A percentile compares a stretch with the other conserved stretches of the same genome.
Evolutionary conservation across 345 rosid species (phyloP).

Genomic region (Alliaria petiolata): DNA sequence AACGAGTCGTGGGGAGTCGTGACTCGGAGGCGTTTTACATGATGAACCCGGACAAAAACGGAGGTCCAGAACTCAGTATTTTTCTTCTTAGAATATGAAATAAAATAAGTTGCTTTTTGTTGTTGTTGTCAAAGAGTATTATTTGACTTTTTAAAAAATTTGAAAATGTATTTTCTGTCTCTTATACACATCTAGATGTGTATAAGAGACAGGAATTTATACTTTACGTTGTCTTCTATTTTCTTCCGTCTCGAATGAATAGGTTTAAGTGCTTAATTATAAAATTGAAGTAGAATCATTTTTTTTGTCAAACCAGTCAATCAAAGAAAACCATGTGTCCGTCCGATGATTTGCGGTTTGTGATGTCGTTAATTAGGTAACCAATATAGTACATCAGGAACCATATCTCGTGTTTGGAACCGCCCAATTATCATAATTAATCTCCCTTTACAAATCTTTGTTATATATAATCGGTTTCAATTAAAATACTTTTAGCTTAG

Average conservation of each 20-base stretch:
- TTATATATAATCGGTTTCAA: not conserved
- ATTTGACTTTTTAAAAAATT: not conserved
- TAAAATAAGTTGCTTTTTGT: not conserved
- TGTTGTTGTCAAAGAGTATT: not conserved
- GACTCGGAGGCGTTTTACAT: conserved; percentile 97
- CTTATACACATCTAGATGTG: too few species aligned
- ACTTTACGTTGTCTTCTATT: not conserved
- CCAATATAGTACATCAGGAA: conserved; percentile 14
- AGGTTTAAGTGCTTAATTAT: not conserved
- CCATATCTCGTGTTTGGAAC: conserved; percentile 25
- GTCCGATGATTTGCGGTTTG: not conserved
- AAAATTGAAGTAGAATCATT: not conserved
- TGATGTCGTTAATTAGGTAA: conserved; percentile 13
- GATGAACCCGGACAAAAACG: conserved; percentile 91
- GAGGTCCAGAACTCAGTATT: conserved; percentile 91
- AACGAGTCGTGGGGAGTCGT: conserved; percentile 89
- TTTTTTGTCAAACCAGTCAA: not conserved
- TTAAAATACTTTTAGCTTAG: not conserved
- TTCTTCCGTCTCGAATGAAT: not conserved
- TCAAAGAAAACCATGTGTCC: conserved; percentile 14
- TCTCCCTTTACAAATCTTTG: not conserved
- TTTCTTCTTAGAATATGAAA: conserved; percentile 68
- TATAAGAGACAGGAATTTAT: too few species aligned
- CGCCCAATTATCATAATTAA: conserved; percentile 11
- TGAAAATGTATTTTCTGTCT: conserved; percentile 22